A percentile compares a stretch with the other conserved stretches of the same genome.
Evolutionary conservation across 495 filamentous ascomycete genomes (phyloP).

Genomic region (Aspergillus sclerotiicarbonarius): DNA sequence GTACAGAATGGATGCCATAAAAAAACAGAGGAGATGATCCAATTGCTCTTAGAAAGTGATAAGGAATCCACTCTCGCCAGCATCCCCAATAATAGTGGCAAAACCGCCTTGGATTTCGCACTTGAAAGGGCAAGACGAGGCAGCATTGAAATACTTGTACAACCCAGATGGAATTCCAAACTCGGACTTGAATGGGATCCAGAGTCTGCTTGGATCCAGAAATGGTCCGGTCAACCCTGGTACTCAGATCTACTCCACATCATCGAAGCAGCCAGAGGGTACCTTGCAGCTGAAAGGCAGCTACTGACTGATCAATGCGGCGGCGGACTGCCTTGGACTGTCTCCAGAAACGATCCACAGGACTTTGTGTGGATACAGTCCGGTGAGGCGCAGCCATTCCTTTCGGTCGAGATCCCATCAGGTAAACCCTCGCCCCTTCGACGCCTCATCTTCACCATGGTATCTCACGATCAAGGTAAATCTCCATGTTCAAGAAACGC

Average conservation of each 20-base stretch:
- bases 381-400: background rate
- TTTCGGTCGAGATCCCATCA: background rate
- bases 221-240: background rate
- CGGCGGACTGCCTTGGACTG: background rate
- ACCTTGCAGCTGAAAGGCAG: background rate
- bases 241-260: background rate
- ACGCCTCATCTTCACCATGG: background rate
- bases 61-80: background rate
- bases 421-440: background rate
- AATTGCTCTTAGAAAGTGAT: background rate
- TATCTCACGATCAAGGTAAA: background rate
- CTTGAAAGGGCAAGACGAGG: background rate
- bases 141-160: background rate
- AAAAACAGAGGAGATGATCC: background rate
- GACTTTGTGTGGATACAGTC: too few relatives aligned
- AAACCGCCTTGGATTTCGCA: background rate
- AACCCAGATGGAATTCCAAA: background rate
- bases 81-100: background rate
- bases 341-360: background rate
- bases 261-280: background rate
- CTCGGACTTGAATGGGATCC: background rate
- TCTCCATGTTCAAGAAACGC: background rate
- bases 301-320: background rate
- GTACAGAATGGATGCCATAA: background rate
- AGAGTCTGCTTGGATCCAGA: background rate